These are phyloP conservation scores for Pestalotiopsis sp. DNA, from an alignment of 2,329 filamentous ascomycete genomes.

Conservation along the genomic window DNA sequence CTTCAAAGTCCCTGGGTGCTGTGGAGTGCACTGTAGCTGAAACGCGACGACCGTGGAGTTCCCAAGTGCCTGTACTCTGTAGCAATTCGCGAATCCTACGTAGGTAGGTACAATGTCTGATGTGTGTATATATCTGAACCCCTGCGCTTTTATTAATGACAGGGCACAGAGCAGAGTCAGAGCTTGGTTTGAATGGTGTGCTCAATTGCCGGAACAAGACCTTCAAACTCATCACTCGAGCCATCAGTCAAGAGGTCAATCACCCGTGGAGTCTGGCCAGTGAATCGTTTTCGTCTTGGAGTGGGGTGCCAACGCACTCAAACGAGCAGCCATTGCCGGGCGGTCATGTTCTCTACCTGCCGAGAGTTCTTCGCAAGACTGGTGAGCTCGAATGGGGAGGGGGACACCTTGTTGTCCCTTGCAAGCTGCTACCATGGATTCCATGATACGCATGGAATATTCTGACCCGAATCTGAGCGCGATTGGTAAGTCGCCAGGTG, in stretches of 20 bases:
- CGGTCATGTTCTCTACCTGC: neutral
- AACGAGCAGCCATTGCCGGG: neutral
- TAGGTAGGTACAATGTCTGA: no score
- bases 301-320: neutral
- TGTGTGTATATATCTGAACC: neutral
- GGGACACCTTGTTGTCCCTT: no score
- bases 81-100: conserved; percentile 3
- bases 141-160: neutral
- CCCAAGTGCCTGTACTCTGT: neutral
- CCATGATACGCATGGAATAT: neutral
- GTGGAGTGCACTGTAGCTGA: conserved; percentile 6
- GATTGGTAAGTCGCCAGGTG: neutral
- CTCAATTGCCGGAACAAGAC: neutral
- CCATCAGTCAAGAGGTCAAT: no score
- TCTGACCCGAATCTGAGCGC: neutral
- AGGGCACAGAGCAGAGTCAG: neutral
- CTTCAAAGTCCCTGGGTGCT: neutral
- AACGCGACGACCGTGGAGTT: neutral
- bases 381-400: neutral
- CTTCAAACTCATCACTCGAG: neutral
- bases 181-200: neutral
- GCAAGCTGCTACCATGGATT: neutral
- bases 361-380: neutral
- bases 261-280: neutral
- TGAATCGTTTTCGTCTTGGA: neutral